Base-by-base conservation (phyloP, 1,284 basidiomycete genomes). In the Cerrena zonata region DNA sequence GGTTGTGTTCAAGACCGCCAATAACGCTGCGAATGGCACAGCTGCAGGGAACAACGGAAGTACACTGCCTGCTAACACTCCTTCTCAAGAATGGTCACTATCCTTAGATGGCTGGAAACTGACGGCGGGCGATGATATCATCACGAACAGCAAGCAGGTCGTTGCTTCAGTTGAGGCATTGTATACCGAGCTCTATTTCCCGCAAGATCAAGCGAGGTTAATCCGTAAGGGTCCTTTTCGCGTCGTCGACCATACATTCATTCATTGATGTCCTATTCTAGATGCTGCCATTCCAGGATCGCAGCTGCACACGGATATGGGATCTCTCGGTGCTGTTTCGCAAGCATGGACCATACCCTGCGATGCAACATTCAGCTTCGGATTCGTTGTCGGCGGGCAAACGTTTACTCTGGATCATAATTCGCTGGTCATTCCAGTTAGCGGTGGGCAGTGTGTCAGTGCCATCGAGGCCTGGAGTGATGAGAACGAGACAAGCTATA, bases 261-360 rank as follows among this genome's bases (percentile, higher is more conserved):
- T 12, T 19, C 49, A 22, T 42, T 27, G 43, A 38, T 21, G 7
- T 27, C 39, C 21, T 36, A 7, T 18, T 42, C 36, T 51, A 64
- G 65, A 69, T 54, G 59, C 58, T 23, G 56, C 58, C 5, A 67
- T 71, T 26, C 47, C 61, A 19, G 64, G 64, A 36, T 59, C 68
- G 36, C 25, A 53, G 30, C 47, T 59, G 43, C 54, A 56, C 36
- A 56, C 58, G 24, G 49, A 55, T 27, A 48, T 60, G 12, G 61
- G 62, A 15, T 63, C 62, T n/a, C 61, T 64, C 19, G 63, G 61
- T 19, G 36, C 25, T 4, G 48, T 57, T 45, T 59, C 67, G 4
- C 61, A 61, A 40, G 54, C 63, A 2, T 76, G 68, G 65, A 65
- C 53, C 19, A 61, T 76, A 2, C 71, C 73, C 0, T 75, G 73